Conservation (phyloP, 2,329 filamentous ascomycete species). For the Alternaria arbusti region DNA sequence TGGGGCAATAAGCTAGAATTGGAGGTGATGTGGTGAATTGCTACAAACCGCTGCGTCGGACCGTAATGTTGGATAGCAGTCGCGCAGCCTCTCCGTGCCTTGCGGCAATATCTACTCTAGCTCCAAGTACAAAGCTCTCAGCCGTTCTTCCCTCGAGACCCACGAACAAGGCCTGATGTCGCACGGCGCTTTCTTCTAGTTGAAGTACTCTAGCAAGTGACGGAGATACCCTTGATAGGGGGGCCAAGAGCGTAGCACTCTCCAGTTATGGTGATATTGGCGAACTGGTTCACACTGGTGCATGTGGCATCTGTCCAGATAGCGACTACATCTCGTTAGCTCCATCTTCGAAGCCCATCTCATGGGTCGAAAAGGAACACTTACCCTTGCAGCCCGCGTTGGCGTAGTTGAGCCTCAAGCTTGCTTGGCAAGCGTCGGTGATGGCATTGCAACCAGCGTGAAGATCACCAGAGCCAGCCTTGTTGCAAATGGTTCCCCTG, state of each 20-base stretch:
- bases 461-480: constrained; percentile 18
- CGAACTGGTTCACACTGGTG: constrained; percentile 5
- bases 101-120: constrained; percentile 5
- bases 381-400: constrained; percentile 19
- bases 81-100: constrained; percentile 1
- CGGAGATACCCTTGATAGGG: constrained; percentile 15
- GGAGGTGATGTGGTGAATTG: neutral
- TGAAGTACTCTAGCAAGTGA: constrained; percentile 10
- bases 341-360: too few species aligned
- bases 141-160: neutral
- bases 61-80: constrained; percentile 8
- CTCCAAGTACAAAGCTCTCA: neutral
- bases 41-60: neutral
- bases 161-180: neutral
- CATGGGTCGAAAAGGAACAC: too few species aligned
- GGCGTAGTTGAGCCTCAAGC: constrained; percentile 17
- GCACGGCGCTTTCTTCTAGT: neutral
- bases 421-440: constrained; percentile 11
- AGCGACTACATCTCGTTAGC: constrained; percentile 1
- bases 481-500: constrained; percentile 20
- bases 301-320: constrained; percentile 15
- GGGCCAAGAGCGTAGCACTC: constrained; percentile 11
- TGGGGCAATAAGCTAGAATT: neutral
- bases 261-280: constrained; percentile 5
- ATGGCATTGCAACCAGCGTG: constrained; percentile 18